Conservation (phyloP, 768 basidiomycete species). For the Glaciozyma martinii region DNA sequence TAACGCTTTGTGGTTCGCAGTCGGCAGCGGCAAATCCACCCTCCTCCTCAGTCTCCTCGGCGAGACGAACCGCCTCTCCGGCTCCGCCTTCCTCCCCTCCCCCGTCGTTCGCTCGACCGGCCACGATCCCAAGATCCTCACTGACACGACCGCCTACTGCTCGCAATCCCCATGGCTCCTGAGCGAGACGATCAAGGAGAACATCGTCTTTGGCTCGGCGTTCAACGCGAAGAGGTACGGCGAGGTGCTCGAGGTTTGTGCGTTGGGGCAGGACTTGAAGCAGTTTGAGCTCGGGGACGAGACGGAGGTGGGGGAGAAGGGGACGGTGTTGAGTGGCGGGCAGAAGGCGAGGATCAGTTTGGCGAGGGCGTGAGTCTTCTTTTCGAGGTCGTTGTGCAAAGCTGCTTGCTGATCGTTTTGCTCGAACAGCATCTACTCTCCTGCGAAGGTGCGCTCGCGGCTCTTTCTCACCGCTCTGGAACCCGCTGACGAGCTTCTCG, state of each 20-base stretch:
- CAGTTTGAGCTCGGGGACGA: constrained; percentile 67
- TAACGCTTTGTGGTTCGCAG: constrained; percentile 6
- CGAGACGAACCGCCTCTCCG: constrained; percentile 34
- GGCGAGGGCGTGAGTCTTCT: constrained; percentile 50
- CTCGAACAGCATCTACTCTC: constrained; percentile 56
- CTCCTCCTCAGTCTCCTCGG: constrained; percentile 34
- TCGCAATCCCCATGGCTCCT: constrained; percentile 60
- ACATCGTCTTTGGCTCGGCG: constrained; percentile 63
- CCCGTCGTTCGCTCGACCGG: constrained; percentile 26
- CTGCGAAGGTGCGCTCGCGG: constrained; percentile 46
- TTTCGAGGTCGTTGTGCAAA: constrained; percentile 33
- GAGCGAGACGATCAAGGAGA: constrained; percentile 70
- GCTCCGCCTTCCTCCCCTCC: constrained; percentile 16
- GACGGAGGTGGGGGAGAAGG: constrained; percentile 43
- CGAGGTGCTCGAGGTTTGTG: constrained; percentile 63
- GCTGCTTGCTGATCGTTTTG: too few relatives aligned
- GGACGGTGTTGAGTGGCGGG: constrained; percentile 24
- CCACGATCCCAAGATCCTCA: constrained; percentile 43
- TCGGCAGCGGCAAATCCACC: constrained; percentile 31
- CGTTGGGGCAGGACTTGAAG: constrained; percentile 59
- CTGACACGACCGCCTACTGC: constrained; percentile 58
- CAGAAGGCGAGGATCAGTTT: constrained; percentile 46
- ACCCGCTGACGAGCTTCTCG: too few relatives aligned
- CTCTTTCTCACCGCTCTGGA: not conserved
- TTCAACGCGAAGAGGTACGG: constrained; percentile 59